Evolutionary conservation across 371 early-diverging fungal genomes (phyloP).

Genomic region (Apophysomyces trapeziformis): DNA sequence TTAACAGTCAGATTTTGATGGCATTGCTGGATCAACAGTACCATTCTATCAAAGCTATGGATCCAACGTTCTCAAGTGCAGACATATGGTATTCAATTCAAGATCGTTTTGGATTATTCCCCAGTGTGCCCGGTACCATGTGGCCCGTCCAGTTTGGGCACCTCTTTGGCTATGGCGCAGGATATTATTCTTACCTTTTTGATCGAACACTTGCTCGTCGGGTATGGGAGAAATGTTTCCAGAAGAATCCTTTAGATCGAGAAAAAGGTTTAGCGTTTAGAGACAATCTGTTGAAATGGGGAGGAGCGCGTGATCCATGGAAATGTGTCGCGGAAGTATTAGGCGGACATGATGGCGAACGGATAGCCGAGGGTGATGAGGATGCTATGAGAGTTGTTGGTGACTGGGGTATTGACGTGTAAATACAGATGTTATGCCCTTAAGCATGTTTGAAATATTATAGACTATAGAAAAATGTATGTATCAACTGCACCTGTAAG

Average conservation of each 20-base stretch:
- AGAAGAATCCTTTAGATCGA: slow-evolving; percentile 55
- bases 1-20: slow-evolving; percentile 89
- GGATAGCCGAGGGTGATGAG: slow-evolving; percentile 63
- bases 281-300: slow-evolving; percentile 84
- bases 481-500: no score
- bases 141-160: slow-evolving; percentile 96
- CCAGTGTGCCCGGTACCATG: slow-evolving; percentile 68
- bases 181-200: slow-evolving; percentile 94
- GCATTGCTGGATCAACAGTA: slow-evolving; percentile 86
- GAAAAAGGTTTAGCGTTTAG: slow-evolving; percentile 67
- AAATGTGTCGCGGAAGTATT: slow-evolving; percentile 71
- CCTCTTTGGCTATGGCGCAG: slow-evolving; percentile 89
- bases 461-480: no score
- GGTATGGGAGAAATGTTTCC: slow-evolving; percentile 78
- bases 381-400: slow-evolving; percentile 78
- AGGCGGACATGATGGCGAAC: slow-evolving; percentile 62
- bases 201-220: slow-evolving; percentile 81
- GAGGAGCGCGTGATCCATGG: slow-evolving; percentile 96
- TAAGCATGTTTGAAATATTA: no score
- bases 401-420: slow-evolving; percentile 69
- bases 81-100: slow-evolving; percentile 58
- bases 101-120: slow-evolving; percentile 62
- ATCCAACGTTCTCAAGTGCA: slow-evolving; percentile 55
- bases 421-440: slow-evolving; percentile 10
- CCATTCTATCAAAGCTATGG: slow-evolving; percentile 51